phyloP scores from a whole-genome alignment of 2,329 filamentous ascomycete species.

The Dendryphion nanum region DNA sequence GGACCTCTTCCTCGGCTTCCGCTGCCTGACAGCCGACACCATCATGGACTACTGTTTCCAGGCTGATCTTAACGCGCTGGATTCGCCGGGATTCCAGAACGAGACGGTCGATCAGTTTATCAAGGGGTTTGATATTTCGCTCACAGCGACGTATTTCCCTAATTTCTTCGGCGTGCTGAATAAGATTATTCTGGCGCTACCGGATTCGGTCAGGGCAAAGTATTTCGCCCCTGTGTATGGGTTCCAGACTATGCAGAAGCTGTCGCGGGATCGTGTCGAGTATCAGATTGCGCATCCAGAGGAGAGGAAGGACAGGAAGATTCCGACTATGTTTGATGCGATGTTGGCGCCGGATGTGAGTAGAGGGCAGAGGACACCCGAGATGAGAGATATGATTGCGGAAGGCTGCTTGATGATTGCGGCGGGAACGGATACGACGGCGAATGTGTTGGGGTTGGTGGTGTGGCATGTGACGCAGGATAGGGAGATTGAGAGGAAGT shows the following conservation, averaged over 20 bases:
- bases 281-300: conserved; percentile 3
- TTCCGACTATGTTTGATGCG: conserved; percentile 8
- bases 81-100: conserved; percentile 3
- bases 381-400: conserved; percentile 12
- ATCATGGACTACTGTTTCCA: conserved; percentile 18
- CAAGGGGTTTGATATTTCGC: conserved; percentile 7
- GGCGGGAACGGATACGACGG: conserved; percentile 15
- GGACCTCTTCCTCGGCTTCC: conserved; percentile 12
- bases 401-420: conserved; percentile 16
- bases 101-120: conserved; percentile 7
- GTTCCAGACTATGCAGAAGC: conserved; percentile 10
- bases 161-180: conserved; percentile 6
- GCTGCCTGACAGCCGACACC: conserved; percentile 13
- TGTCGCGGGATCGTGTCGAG: conserved; percentile 8
- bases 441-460: conserved; percentile 9
- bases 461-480: conserved; percentile 13
- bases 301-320: neutral
- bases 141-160: conserved; percentile 8
- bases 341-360: conserved; percentile 8
- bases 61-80: conserved; percentile 8
- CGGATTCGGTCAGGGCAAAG: too few relatives aligned
- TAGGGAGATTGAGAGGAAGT: conserved; percentile 2
- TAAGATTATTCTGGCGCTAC: too few relatives aligned
- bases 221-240: too few relatives aligned
- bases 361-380: conserved; percentile 9